phyloP scores from a whole-genome alignment of 768 basidiomycete species.

The Mycena rebaudengoi region DNA sequence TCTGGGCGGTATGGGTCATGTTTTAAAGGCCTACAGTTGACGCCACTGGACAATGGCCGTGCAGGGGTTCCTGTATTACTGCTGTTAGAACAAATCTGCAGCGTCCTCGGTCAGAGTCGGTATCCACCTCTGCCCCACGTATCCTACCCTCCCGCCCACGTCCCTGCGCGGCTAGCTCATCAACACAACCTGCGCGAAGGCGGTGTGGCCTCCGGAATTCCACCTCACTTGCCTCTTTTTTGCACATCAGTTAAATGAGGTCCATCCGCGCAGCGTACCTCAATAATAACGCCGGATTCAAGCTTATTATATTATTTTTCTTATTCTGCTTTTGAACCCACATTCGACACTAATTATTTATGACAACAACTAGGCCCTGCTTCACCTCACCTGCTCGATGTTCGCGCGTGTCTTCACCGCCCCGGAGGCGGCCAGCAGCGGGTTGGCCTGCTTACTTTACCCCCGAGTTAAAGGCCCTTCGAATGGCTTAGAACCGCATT shows the following conservation, averaged over 20 bases:
- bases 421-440: conserved; percentile 17
- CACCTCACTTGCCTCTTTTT: conserved; percentile 6
- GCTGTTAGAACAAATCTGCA: no score
- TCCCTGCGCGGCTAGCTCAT: not conserved
- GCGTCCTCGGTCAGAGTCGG: no score
- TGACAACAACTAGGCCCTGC: not conserved
- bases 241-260: not conserved
- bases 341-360: not conserved
- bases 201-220: not conserved
- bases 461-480: no score
- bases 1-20: no score
- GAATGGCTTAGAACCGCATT: no score
- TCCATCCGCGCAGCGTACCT: conserved; percentile 16
- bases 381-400: conserved; percentile 20
- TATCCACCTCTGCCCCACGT: conserved; percentile 1
- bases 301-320: not conserved
- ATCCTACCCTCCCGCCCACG: not conserved
- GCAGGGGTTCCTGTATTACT: no score
- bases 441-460: no score
- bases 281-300: conserved; percentile 14
- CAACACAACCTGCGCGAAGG: conserved; percentile 15
- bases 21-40: no score
- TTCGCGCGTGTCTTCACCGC: not conserved
- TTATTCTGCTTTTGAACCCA: not conserved
- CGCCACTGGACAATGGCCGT: no score